These are phyloP conservation scores for Microcyclospora tardicrescens DNA, from an alignment of 2,329 filamentous ascomycete species.

Conservation along the genomic window DNA sequence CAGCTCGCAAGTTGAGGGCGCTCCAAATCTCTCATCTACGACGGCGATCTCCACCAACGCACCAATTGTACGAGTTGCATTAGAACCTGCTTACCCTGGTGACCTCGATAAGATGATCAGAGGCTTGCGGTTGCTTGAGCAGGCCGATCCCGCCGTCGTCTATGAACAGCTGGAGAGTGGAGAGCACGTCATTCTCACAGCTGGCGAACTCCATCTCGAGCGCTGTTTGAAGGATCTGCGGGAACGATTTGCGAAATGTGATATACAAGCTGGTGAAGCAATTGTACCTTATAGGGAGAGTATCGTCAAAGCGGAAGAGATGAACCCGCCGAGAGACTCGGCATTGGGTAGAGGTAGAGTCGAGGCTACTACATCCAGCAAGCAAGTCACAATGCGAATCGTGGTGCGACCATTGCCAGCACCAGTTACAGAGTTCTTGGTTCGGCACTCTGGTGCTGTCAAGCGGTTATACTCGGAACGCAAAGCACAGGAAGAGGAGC, in stretches of 20 bases:
- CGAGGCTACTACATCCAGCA: conserved; percentile 63
- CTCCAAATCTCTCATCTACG: conserved; percentile 82
- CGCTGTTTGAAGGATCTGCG: conserved; percentile 84
- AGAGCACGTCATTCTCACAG: conserved; percentile 88
- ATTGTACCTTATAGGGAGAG: conserved; percentile 95
- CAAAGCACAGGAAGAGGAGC: conserved; percentile 37
- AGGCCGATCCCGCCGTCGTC: conserved; percentile 89
- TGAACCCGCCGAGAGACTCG: conserved; percentile 76
- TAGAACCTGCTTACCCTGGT: conserved; percentile 83
- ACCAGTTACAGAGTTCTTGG: conserved; percentile 70
- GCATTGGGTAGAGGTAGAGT: conserved; percentile 76
- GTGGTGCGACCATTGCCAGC: conserved; percentile 66
- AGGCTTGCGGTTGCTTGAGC: conserved; percentile 73
- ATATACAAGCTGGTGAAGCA: conserved; percentile 84
- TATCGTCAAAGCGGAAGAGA: conserved; percentile 71
- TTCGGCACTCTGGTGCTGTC: conserved; percentile 66
- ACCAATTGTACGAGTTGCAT: conserved; percentile 85
- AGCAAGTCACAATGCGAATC: conserved; percentile 67
- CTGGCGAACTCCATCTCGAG: conserved; percentile 88
- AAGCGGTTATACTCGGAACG: conserved; percentile 66
- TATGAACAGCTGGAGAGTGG: conserved; percentile 89
- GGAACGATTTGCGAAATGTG: conserved; percentile 84
- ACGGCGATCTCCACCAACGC: conserved; percentile 54
- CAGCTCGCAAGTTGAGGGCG: conserved; percentile 73
- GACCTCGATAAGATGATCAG: conserved; percentile 92